Evolutionary conservation across 2,329 filamentous ascomycete genomes (phyloP), one percentile per base, ranked within the genome.

Genomic region (Helminthosporium solani): DNA sequence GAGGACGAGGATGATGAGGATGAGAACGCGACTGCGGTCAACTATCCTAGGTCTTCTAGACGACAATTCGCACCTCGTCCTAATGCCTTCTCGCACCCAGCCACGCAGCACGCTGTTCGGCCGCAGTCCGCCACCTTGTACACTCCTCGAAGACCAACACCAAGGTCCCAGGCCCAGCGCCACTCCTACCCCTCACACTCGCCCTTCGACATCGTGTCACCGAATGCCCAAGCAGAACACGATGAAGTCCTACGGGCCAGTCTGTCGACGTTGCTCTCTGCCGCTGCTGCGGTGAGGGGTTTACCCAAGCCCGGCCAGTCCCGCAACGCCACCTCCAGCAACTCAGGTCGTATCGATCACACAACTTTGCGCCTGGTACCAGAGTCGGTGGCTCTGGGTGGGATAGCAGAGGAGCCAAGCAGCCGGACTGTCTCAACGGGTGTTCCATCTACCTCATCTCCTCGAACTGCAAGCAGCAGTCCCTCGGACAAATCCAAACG

Each of bases 231-330:
- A 57, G 85, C 88, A 38, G 90, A 97, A 59, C 91, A 97, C 60
- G 94, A 99, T 60, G 94, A 90, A 23, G 94, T 90, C 2, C 78
- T 99, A 9, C 85, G 94, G 27, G 90, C 94, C 16, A 96, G 90
- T 39, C 78, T 99, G n/a, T 96, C 90, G 1, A 97, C 94, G 0
- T 79, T 99, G 11, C 81, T 99, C 11, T 96, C 92, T n/a, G 95
- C 90, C 61, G 92, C 90, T 0, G 90, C 91, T 2, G 94, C 92
- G 0, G 94, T 92, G 1, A 82, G 94, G 34, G 87, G 87, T 3
- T 76, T 94, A 14, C 83, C 86, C 1, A 96, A 94, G 53, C 61
- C 70, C 20, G 66, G 67, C n/a, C 70, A 73, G 41, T n/a, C 25
- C n/a, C 60, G 64, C 28, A 50, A 43, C 28, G 40, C 61, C 60